Evolutionary conservation across 2,329 filamentous ascomycete species (phyloP).

Genomic region (Arthrocladium fulminans): DNA sequence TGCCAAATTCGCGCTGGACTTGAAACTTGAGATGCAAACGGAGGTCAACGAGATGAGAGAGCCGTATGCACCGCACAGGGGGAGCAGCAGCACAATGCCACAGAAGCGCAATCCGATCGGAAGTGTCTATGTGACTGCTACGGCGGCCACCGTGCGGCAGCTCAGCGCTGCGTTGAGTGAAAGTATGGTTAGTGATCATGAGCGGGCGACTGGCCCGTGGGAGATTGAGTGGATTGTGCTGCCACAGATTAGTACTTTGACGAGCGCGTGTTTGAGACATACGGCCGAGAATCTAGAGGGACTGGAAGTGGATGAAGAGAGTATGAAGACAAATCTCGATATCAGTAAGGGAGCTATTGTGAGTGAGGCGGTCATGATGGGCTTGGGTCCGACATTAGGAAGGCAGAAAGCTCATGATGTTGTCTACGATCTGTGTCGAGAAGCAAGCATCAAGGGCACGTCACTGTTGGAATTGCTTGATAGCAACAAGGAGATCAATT

Average conservation of each 20-base stretch:
- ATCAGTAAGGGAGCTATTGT: slow-evolving; percentile 48
- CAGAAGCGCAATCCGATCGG: slow-evolving; percentile 54
- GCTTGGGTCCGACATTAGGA: slow-evolving; percentile 42
- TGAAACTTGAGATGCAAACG: slow-evolving; percentile 51
- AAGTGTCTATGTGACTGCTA: slow-evolving; percentile 47
- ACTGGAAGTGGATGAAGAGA: slow-evolving; percentile 42
- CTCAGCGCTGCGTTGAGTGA: slow-evolving; percentile 47
- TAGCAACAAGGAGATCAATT: slow-evolving; percentile 37
- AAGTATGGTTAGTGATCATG: slow-evolving; percentile 51
- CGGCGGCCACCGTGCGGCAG: slow-evolving; percentile 44
- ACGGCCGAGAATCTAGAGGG: slow-evolving; percentile 46
- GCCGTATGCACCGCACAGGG: slow-evolving; percentile 47
- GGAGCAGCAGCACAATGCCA: slow-evolving; percentile 49
- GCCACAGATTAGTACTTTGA: slow-evolving; percentile 46
- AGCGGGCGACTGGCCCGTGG: slow-evolving; percentile 51
- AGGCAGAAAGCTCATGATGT: slow-evolving; percentile 49
- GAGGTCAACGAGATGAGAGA: slow-evolving; percentile 48
- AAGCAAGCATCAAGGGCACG: slow-evolving; percentile 36
- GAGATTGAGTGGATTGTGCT: slow-evolving; percentile 52
- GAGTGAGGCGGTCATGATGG: slow-evolving; percentile 53
- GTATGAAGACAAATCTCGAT: slow-evolving; percentile 45
- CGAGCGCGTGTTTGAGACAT: slow-evolving; percentile 45
- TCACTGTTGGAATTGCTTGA: slow-evolving; percentile 39
- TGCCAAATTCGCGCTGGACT: slow-evolving; percentile 46
- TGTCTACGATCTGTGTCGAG: slow-evolving; percentile 47